Evolutionary conservation across 2,329 filamentous ascomycete genomes (phyloP), one percentile per base, ranked within the genome.

Genomic region (Ophiostoma pallidulum): DNA sequence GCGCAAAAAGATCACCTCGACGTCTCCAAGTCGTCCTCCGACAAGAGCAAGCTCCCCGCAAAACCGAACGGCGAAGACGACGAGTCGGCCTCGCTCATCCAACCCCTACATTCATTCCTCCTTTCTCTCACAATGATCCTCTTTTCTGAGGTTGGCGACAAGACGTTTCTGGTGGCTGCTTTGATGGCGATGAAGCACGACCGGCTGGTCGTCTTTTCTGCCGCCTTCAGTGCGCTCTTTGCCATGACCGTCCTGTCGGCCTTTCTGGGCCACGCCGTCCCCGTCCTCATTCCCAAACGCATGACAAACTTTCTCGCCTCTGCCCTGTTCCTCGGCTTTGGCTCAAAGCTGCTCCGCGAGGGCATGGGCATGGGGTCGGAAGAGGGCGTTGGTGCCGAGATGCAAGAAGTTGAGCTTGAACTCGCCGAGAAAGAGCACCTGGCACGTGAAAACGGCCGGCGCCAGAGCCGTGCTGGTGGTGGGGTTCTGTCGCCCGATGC

Each of bases 101-200:
- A 82, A 53, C 86, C 87, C 16, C 72, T 82, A 59, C 91, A 98
- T 64, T 97, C 92, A 4, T 94, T 92, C 60, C 61, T 94, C 12
- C 80, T 97, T 28, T 94, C 92, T 14, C 80, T 96, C 51, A 91
- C 90, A 49, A 98, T 97, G 92, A 98, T 98, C 59, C 72, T 97
- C 53, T 84, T 97, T 58, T 96, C 91, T 40, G 92, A 98, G 64
- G 81, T 98, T 58, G 92, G 92, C 54, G 92, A 98, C 77, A 98
- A 98, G 70, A 98, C 92, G 0, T 98, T 98, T 71, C 75, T 98
- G 37, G 88, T 98, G 19, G 92, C 92, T 7, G 91, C 90, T 8
- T 78, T 98, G 16, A 98, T 98, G 92, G 92, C 92, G 12, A 98
- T 98, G 92, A 92, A 95, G 63, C 91, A 98, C 60, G 85, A 92